phyloP scores from a whole-genome alignment of 2,329 filamentous ascomycete genomes.

The Aspergillus sergii region DNA sequence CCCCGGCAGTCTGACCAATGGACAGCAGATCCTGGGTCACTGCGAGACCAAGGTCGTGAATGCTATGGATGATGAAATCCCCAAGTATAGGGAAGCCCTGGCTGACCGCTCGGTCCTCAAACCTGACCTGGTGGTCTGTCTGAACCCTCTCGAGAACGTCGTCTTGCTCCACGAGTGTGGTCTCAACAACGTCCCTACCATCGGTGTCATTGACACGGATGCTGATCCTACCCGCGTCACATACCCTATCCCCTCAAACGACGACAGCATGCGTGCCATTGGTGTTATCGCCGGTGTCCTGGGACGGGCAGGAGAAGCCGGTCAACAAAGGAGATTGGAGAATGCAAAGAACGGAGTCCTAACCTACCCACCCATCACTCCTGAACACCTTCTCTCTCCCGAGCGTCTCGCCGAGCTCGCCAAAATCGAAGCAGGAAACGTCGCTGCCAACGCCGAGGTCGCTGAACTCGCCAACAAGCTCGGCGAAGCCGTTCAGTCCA shows the following conservation, averaged over 20 bases:
- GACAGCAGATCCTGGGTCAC: conserved; percentile 78
- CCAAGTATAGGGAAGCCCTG: conserved; percentile 68
- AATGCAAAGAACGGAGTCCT: conserved; percentile 64
- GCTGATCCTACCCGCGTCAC: conserved; percentile 91
- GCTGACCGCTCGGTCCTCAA: conserved; percentile 67
- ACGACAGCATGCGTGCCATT: conserved; percentile 86
- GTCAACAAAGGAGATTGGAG: conserved; percentile 67
- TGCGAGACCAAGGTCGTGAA: conserved; percentile 76
- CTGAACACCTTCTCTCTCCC: conserved; percentile 18
- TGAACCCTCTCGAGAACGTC: conserved; percentile 93
- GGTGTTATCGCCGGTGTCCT: conserved; percentile 83
- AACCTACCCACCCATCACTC: conserved; percentile 52
- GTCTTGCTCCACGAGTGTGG: conserved; percentile 89
- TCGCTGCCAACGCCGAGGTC: not conserved
- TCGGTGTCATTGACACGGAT: conserved; percentile 93
- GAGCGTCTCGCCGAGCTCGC: not conserved
- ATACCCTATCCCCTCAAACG: conserved; percentile 94
- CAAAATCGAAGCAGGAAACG: not conserved
- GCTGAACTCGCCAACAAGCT: not conserved
- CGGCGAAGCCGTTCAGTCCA: not conserved
- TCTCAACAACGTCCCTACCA: conserved; percentile 83
- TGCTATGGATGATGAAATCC: conserved; percentile 65
- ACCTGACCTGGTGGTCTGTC: conserved; percentile 86
- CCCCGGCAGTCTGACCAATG: conserved; percentile 88
- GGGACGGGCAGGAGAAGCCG: conserved; percentile 78